Conservation (phyloP, 352 stramenopile genomes). For the Thalassiosira ordinaria region DNA sequence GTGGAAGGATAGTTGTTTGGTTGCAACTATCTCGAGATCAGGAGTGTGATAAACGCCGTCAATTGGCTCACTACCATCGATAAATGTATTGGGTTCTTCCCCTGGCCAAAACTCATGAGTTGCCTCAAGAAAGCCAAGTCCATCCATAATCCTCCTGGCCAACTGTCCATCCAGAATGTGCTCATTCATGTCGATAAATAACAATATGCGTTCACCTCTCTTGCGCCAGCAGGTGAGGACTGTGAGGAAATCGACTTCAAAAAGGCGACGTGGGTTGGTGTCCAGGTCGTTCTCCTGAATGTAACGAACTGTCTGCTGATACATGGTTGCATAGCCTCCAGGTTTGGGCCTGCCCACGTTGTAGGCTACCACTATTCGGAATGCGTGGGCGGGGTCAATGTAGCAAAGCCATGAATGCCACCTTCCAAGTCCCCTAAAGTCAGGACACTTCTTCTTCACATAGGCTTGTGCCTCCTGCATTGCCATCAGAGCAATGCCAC, state of each 20-base stretch:
- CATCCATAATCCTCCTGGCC: neutral
- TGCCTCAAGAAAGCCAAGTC: neutral
- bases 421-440: neutral
- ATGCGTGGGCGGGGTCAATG: neutral
- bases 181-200: constrained; percentile 31
- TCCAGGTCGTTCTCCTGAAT: constrained; percentile 1
- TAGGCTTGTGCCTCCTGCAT: neutral
- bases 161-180: constrained; percentile 6
- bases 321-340: neutral
- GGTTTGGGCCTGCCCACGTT: neutral
- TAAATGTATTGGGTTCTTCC: constrained; percentile 24
- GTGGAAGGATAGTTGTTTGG: constrained; percentile 8
- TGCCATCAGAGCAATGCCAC: neutral
- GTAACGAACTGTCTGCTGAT: neutral
- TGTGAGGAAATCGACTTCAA: neutral
- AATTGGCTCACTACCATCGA: constrained; percentile 18
- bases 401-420: neutral
- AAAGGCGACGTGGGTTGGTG: neutral
- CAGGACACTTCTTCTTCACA: neutral
- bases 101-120: constrained; percentile 1
- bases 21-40: constrained; percentile 10
- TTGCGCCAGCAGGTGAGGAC: neutral
- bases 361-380: neutral
- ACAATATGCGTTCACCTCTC: constrained; percentile 19
- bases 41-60: constrained; percentile 11